These are phyloP conservation scores for Pseudozyma sp. DNA, from an alignment of 1,284 basidiomycete genomes.

Conservation along the genomic window DNA sequence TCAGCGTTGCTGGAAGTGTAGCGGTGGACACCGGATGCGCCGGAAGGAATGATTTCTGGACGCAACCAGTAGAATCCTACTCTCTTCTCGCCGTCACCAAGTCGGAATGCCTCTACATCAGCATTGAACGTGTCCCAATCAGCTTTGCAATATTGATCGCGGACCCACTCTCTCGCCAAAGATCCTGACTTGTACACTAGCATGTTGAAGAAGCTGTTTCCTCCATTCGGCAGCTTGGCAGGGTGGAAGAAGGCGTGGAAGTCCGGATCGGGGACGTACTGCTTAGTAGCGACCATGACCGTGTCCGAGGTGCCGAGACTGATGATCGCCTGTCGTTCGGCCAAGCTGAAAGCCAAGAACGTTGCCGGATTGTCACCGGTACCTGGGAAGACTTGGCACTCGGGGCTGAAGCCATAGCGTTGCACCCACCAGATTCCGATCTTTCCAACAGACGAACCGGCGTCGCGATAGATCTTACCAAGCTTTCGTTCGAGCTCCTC, in stretches of 20 bases:
- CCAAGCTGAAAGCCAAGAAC: slow-evolving; percentile 77
- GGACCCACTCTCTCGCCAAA: slow-evolving; percentile 77
- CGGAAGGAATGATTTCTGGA: slow-evolving; percentile 83
- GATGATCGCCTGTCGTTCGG: slow-evolving; percentile 85
- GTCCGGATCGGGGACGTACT: slow-evolving; percentile 71
- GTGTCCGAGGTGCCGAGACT: slow-evolving; percentile 93
- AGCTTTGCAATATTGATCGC: slow-evolving; percentile 76
- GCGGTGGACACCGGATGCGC: slow-evolving; percentile 77
- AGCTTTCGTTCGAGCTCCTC: slow-evolving; percentile 78
- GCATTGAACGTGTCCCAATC: slow-evolving; percentile 82
- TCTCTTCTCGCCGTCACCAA: slow-evolving; percentile 19
- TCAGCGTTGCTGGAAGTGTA: slow-evolving; percentile 71
- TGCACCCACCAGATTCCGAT: slow-evolving; percentile 80
- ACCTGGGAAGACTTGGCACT: slow-evolving; percentile 84
- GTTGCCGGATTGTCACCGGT: slow-evolving; percentile 94
- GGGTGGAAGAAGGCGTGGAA: slow-evolving; percentile 73
- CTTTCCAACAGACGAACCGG: slow-evolving; percentile 77
- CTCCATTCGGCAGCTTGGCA: slow-evolving; percentile 50
- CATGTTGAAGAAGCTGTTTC: slow-evolving; percentile 70
- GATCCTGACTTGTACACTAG: slow-evolving; percentile 71
- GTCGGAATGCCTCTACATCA: slow-evolving; percentile 71
- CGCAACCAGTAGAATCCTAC: slow-evolving; percentile 80
- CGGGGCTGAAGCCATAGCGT: slow-evolving; percentile 81
- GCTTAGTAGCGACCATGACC: slow-evolving; percentile 76
- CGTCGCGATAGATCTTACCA: slow-evolving; percentile 79